Base-by-base conservation (phyloP, 2,329 filamentous ascomycete genomes). In the Neofusicoccum sp. region DNA sequence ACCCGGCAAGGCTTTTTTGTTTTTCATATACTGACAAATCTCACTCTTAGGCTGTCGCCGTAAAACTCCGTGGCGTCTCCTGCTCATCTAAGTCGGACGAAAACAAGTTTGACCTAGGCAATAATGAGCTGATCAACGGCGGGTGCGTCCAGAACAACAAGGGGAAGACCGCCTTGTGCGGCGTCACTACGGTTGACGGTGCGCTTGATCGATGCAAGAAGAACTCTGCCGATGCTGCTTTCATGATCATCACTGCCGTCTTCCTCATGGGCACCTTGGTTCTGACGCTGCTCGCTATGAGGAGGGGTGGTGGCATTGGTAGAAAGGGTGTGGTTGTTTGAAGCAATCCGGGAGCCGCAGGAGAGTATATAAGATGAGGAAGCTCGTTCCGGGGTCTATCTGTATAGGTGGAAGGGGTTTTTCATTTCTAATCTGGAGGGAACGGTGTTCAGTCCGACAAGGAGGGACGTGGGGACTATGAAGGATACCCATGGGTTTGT, bases 141-240 rank as follows among this genome's bases (percentile, higher is more conserved):
- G 70, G 69, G 9, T 67, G 62, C 64, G 31, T 63, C n/a, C 41
- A 52, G 36, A 34, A 41, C 8, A 39, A 44, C 16, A 58, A 63
- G 16, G 44, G 44, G 41, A 43, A 60, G 6, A 29, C 37, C 16
- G 22, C 5, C 6, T 28, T 39, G 39, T 64, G 49, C 56, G 64
- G 56, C 11, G 37, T 47, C 22, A 4, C 36, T 1, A 28, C 33
- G 7, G n/a, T 6, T 2, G 29, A 22, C 31, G 31, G 6, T 0
- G 29, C 14, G 41, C 54, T 45, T 2, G 34, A 43, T 3, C 68
- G 68, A 31, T 71, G 70, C 62, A 64, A 62, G 31, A 60, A 63
- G 37, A 64, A 64, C 16, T 63, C 67, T 29, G 69, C 70, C 2
- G 67, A 71, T 48, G 41, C 66, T 33, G 70, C 64, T 11, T 71